Evolutionary conservation across 257 asterid genomes (phyloP).

Genomic region (Capsicum baccatum): DNA sequence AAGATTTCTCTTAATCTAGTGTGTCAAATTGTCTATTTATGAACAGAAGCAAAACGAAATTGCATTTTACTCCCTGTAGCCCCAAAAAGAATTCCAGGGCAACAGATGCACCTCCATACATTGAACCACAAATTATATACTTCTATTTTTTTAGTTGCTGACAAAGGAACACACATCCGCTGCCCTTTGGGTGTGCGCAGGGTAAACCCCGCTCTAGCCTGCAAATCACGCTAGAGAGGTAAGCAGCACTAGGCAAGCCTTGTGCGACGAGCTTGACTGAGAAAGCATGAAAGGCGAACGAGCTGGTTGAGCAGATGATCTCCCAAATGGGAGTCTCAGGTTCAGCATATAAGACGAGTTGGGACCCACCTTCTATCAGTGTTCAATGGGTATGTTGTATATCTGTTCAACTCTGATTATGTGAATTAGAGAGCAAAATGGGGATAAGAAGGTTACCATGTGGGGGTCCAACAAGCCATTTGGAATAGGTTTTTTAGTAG

Average conservation of each 20-base stretch:
- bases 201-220: too few species aligned
- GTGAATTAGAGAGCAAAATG: background rate
- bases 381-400: background rate
- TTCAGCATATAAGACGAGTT: background rate
- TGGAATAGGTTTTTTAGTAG: constrained; percentile 44
- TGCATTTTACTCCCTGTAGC: background rate
- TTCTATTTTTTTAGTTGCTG: too few species aligned
- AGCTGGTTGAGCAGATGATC: too few species aligned
- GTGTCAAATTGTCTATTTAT: background rate
- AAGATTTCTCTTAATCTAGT: background rate
- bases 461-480: constrained; percentile 81
- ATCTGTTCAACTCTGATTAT: background rate
- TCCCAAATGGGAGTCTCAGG: too few species aligned
- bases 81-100: background rate
- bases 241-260: too few species aligned
- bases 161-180: too few species aligned
- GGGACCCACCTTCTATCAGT: background rate
- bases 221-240: too few species aligned
- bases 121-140: constrained; percentile 3
- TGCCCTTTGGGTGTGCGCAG: too few species aligned
- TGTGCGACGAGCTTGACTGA: too few species aligned
- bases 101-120: constrained; percentile 14
- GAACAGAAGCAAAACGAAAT: background rate
- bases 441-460: constrained; percentile 58
- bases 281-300: too few species aligned